A percentile compares a stretch with the other conserved stretches of the same genome.
These are phyloP conservation scores for Claviceps sorghi DNA, from an alignment of 2,329 filamentous ascomycete species.

Conservation along the genomic window DNA sequence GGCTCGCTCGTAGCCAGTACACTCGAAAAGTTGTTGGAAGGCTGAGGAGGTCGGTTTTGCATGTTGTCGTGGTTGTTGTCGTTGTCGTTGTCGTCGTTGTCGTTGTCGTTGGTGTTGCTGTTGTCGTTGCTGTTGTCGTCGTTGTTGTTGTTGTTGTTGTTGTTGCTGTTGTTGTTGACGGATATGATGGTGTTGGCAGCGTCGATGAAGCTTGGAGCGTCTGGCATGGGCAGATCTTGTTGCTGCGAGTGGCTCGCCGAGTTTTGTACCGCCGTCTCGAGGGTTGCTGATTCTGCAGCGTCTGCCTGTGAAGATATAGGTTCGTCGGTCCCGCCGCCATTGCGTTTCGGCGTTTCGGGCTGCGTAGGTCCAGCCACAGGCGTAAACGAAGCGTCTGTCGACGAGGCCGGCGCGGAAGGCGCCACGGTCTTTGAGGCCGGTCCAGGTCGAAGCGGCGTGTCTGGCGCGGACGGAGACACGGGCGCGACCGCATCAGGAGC, in stretches of 20 bases:
- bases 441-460: background rate
- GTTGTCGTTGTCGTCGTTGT: background rate
- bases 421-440: background rate
- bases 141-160: background rate
- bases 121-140: background rate
- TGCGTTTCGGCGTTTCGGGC: slow-evolving; percentile 6
- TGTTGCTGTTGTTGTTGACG: background rate
- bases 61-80: no score
- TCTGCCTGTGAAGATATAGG: background rate
- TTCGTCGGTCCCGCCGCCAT: background rate
- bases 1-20: slow-evolving; percentile 11
- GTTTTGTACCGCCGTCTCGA: background rate
- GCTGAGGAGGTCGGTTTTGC: no score
- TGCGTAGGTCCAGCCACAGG: background rate
- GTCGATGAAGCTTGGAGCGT: slow-evolving; percentile 3
- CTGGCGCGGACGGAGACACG: background rate
- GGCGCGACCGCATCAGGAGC: slow-evolving; percentile 4
- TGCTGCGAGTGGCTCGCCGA: background rate
- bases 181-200: slow-evolving; percentile 1
- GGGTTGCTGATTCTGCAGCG: background rate
- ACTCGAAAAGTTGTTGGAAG: slow-evolving; percentile 1
- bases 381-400: background rate
- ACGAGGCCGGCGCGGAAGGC: background rate
- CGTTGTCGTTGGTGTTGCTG: background rate
- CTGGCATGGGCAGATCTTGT: slow-evolving; percentile 9